A percentile compares a stretch with the other conserved stretches of the same genome.
Evolutionary conservation across 495 filamentous ascomycete species (phyloP).

Genomic region (Daldinia vernicosa): DNA sequence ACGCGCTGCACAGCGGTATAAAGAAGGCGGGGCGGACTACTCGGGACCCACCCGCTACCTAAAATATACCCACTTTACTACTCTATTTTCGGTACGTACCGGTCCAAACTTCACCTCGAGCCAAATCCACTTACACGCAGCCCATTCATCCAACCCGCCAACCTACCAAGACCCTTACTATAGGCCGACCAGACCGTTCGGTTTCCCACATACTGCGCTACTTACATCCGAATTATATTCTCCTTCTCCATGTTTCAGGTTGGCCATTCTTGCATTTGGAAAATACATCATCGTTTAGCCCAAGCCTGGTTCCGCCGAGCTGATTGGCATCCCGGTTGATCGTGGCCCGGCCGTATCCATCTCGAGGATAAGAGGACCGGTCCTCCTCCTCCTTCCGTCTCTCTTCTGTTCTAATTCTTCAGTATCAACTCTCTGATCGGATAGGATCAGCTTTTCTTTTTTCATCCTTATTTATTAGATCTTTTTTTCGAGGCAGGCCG

Average conservation of each 20-base stretch:
- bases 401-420: slow-evolving; percentile 42
- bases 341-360: slow-evolving; percentile 35
- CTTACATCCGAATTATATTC: slow-evolving; percentile 35
- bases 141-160: background rate
- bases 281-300: slow-evolving; percentile 45
- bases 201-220: slow-evolving; percentile 28
- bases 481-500: slow-evolving; percentile 33
- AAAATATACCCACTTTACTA: background rate
- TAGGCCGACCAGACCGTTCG: slow-evolving; percentile 30
- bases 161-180: slow-evolving; percentile 3
- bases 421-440: slow-evolving; percentile 47
- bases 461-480: slow-evolving; percentile 45
- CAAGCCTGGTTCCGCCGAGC: slow-evolving; percentile 33
- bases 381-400: slow-evolving; percentile 40
- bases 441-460: slow-evolving; percentile 44
- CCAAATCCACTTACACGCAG: slow-evolving; percentile 23
- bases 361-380: slow-evolving; percentile 48
- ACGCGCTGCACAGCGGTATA: background rate
- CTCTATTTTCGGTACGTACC: slow-evolving; percentile 41
- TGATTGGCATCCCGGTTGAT: slow-evolving; percentile 47
- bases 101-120: slow-evolving; percentile 1
- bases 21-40: background rate
- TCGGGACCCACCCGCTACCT: background rate
- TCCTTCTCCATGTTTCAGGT: slow-evolving; percentile 48
- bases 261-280: slow-evolving; percentile 36